Evolutionary conservation across 1,139 yeast species (phyloP).

Genomic region (Saccharomyces pastorianus): DNA sequence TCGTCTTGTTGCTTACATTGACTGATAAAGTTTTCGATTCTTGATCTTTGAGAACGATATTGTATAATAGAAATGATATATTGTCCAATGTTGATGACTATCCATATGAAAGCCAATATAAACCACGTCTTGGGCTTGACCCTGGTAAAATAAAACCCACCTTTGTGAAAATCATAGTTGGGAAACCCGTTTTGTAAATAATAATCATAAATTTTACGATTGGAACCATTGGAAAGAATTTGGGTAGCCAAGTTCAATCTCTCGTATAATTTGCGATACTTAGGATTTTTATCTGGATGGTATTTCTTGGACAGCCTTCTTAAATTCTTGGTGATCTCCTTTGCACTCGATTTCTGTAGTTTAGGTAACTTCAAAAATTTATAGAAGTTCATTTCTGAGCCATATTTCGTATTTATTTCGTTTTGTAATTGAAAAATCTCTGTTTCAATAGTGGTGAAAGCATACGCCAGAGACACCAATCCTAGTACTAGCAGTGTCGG

Average conservation of each 20-base stretch:
- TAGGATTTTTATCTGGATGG: slow-evolving; percentile 73
- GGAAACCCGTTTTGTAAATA: slow-evolving; percentile 85
- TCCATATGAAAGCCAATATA: slow-evolving; percentile 43
- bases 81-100: slow-evolving; percentile 52
- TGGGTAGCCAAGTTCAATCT: slow-evolving; percentile 67
- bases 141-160: slow-evolving; percentile 31
- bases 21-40: slow-evolving; percentile 45
- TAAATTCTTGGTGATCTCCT: slow-evolving; percentile 68
- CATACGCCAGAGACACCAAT: slow-evolving; percentile 17
- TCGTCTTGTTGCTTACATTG: slow-evolving; percentile 54
- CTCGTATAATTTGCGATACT: slow-evolving; percentile 45
- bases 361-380: slow-evolving; percentile 52
- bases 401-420: slow-evolving; percentile 56
- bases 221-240: slow-evolving; percentile 55
- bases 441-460: slow-evolving; percentile 50
- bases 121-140: slow-evolving; percentile 38
- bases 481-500: slow-evolving; percentile 6
- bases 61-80: slow-evolving; percentile 48
- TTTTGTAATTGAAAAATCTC: slow-evolving; percentile 75
- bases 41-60: slow-evolving; percentile 50
- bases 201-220: slow-evolving; percentile 74
- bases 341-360: slow-evolving; percentile 37
- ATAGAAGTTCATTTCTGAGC: slow-evolving; percentile 59
- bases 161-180: slow-evolving; percentile 59
- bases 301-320: slow-evolving; percentile 59